These are phyloP conservation scores for Candida ficus DNA, from an alignment of 805 yeast species.

Conservation along the genomic window DNA sequence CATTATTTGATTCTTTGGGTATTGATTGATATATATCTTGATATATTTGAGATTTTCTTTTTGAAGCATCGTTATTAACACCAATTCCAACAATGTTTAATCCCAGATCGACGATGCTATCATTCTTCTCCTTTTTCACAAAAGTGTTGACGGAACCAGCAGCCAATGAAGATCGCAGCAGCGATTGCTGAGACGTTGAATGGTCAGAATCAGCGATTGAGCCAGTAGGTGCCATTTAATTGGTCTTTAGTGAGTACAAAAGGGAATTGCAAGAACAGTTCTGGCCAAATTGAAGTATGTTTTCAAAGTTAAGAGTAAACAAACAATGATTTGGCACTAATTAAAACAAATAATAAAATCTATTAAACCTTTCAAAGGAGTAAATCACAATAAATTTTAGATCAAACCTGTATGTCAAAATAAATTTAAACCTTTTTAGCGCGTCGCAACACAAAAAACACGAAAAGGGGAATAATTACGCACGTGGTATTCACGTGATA, in stretches of 20 bases:
- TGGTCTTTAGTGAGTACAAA: background rate
- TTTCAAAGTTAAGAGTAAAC: background rate
- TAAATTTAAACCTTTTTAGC: too few relatives aligned
- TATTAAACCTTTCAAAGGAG: too few relatives aligned
- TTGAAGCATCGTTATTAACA: slow-evolving; percentile 3
- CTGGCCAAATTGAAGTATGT: too few relatives aligned
- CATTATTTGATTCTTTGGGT: background rate
- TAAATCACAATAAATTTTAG: too few relatives aligned
- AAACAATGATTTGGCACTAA: too few relatives aligned
- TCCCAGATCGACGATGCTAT: slow-evolving; percentile 18
- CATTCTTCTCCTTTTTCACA: background rate
- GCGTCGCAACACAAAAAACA: too few relatives aligned
- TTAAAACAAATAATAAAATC: too few relatives aligned
- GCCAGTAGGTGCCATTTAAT: slow-evolving; percentile 1
- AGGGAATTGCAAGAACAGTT: too few relatives aligned
- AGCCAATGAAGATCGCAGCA: slow-evolving; percentile 5
- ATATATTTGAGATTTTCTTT: slow-evolving; percentile 1
- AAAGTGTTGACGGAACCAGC: background rate
- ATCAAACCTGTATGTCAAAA: too few relatives aligned
- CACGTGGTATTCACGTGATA: too few relatives aligned
- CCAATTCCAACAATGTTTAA: slow-evolving; percentile 22
- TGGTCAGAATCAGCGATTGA: background rate
- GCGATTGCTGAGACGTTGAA: background rate
- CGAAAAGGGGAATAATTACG: too few relatives aligned
- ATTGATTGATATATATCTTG: slow-evolving; percentile 4